Conservation (phyloP, 2,329 filamentous ascomycete species). For the Pyricularia sp. region DNA sequence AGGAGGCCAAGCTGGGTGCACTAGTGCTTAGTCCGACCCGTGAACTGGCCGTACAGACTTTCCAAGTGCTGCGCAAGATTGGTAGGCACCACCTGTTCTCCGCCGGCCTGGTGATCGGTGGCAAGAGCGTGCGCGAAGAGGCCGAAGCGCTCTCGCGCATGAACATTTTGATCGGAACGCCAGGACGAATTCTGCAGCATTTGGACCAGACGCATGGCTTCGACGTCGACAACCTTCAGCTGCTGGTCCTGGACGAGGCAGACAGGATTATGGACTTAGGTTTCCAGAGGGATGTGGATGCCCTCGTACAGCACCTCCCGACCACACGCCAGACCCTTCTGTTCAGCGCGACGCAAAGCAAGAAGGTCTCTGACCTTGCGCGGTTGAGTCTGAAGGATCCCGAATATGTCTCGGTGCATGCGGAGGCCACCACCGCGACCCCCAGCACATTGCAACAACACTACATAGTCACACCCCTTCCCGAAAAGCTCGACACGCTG, state of each 20-base stretch:
- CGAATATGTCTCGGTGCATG: constrained; percentile 91
- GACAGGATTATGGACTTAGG: constrained; percentile 98
- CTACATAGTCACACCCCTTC: constrained; percentile 76
- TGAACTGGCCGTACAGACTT: constrained; percentile 94
- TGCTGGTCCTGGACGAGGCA: constrained; percentile 90
- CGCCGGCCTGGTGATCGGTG: constrained; percentile 86
- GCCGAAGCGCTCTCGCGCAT: constrained; percentile 76
- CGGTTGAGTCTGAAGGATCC: constrained; percentile 81
- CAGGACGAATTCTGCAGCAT: constrained; percentile 90
- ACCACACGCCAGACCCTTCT: constrained; percentile 80
- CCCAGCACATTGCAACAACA: constrained; percentile 81
- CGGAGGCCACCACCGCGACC: constrained; percentile 69
- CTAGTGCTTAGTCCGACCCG: constrained; percentile 90
- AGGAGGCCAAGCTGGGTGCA: constrained; percentile 83
- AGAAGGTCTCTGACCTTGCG: constrained; percentile 84
- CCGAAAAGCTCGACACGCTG: constrained; percentile 83
- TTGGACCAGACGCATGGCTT: constrained; percentile 88
- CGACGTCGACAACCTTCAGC: constrained; percentile 82
- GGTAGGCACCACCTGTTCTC: constrained; percentile 85
- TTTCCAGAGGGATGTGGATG: constrained; percentile 83
- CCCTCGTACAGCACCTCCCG: constrained; percentile 85
- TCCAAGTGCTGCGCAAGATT: constrained; percentile 84
- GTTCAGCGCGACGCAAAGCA: constrained; percentile 94
- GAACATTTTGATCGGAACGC: constrained; percentile 96
- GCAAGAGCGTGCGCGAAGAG: constrained; percentile 82